These are phyloP conservation scores for Heliamphora pulchella DNA, from an alignment of 179 eudicot species.

Conservation along the genomic window DNA sequence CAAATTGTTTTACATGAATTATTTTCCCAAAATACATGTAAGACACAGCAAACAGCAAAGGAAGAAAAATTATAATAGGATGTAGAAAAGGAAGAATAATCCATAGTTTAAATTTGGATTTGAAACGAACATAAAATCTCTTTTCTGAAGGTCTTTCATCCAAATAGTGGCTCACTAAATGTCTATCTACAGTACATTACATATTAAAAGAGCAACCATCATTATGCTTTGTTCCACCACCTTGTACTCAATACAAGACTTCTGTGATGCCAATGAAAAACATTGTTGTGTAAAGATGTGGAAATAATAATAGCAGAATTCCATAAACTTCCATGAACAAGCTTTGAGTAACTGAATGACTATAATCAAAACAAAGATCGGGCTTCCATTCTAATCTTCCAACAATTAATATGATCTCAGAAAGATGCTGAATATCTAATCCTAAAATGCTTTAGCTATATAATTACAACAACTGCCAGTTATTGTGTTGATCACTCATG, in stretches of 20 bases:
- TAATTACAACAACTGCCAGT: neutral
- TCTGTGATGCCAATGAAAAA: neutral
- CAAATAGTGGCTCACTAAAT: neutral
- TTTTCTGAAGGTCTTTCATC: neutral
- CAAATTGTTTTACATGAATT: neutral
- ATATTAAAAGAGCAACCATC: neutral
- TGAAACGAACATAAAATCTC: neutral
- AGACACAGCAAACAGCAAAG: neutral
- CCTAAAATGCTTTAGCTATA: neutral
- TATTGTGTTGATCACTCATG: neutral
- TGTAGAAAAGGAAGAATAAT: neutral
- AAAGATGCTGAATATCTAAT: neutral
- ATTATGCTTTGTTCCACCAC: neutral
- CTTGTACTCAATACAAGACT: conserved; percentile 1
- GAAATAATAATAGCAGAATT: neutral
- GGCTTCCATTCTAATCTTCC: neutral
- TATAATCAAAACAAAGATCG: neutral
- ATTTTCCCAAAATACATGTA: neutral
- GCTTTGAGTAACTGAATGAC: neutral
- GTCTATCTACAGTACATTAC: neutral
- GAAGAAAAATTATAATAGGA: neutral
- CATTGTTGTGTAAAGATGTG: neutral
- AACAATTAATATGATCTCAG: neutral
- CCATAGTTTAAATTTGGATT: neutral
- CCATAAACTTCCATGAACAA: neutral